Base-by-base conservation (phyloP, 495 filamentous ascomycete species). In the Penicillium subrubescens region DNA sequence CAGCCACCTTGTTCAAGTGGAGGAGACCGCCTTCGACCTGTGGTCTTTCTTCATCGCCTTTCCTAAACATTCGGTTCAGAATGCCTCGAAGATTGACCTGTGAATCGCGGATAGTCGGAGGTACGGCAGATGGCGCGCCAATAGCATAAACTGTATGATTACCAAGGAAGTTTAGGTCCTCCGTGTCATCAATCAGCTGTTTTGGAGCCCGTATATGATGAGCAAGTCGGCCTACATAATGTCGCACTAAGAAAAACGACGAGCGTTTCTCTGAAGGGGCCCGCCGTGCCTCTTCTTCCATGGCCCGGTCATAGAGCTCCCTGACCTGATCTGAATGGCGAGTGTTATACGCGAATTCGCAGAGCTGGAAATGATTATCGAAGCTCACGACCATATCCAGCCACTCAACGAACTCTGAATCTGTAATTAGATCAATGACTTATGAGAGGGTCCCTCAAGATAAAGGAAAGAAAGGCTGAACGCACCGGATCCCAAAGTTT, bases 11-110 rank as follows among this genome's bases (percentile, higher is more conserved):
- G 52, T 34, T 37, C 25, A n/a, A 35, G 14, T 35, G 11, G 17
- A 55, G 52, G 5, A 55, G 52, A 34, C 52, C 52, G 35, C 14
- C n/a, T 25, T 55, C 33, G 27, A 55, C 27, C 27, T 55, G 4
- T 25, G 23, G 33, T 27, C 52, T 33, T 34, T 55, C 52, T 10
- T 37, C 12, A 21, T 25, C 15, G 12, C 23, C 21, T 55, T 55
- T 37, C n/a, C 15, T 33, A 19, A 55, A 55, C 52, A 55, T 55
- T 34, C 52, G 52, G 52, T 55, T 35, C 15, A 55, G 27, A 55
- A 55, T 34, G 10, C 52, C 52, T 10, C 23, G 25, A 25, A 55
- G 52, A 37, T 55, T 33, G 15, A 25, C 23, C 1, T 55, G 27
- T 37, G 29, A 17, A 25, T 55, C 52, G 11, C n/a, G 29, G 8